A percentile compares a stretch with the other conserved stretches of the same genome.
Conservation (phyloP, 352 stramenopile genomes). For the Saprolegnia diclina region DNA sequence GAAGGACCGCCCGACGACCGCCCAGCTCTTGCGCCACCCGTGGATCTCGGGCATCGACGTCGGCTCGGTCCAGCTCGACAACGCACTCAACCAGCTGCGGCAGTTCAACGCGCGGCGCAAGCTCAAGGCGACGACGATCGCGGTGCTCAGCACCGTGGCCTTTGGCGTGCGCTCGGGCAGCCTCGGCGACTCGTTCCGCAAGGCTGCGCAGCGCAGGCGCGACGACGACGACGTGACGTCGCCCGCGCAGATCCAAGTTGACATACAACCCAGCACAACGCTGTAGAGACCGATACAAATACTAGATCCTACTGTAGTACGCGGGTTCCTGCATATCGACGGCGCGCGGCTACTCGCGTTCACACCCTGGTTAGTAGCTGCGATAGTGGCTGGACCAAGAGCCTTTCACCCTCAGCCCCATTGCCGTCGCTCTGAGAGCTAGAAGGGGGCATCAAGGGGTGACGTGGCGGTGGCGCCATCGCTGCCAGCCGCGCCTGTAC, state of each 20-base stretch:
- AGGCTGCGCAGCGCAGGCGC: background rate
- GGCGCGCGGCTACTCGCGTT: too few species aligned
- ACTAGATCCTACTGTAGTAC: too few species aligned
- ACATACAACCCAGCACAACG: background rate
- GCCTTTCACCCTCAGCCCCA: too few species aligned
- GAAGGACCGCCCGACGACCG: constrained; percentile 35
- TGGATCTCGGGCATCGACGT: constrained; percentile 71
- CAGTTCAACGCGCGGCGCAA: constrained; percentile 81
- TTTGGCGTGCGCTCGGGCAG: constrained; percentile 9
- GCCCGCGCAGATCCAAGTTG: background rate
- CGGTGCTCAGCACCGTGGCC: constrained; percentile 35
- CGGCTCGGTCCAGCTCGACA: constrained; percentile 68
- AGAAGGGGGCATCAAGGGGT: too few species aligned
- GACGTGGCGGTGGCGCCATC: background rate
- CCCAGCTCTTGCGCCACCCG: constrained; percentile 53
- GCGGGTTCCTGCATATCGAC: too few species aligned
- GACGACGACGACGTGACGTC: background rate
- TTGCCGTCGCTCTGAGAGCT: too few species aligned
- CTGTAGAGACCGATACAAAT: background rate
- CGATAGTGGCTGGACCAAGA: too few species aligned
- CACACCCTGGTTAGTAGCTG: too few species aligned
- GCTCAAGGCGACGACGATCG: constrained; percentile 84
- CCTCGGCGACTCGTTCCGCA: constrained; percentile 1
- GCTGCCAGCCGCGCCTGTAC: background rate
- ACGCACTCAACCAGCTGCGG: constrained; percentile 64